phyloP scores from a whole-genome alignment of 225 moss, liverwort and hornwort species.

The Lunularia cruciata region DNA sequence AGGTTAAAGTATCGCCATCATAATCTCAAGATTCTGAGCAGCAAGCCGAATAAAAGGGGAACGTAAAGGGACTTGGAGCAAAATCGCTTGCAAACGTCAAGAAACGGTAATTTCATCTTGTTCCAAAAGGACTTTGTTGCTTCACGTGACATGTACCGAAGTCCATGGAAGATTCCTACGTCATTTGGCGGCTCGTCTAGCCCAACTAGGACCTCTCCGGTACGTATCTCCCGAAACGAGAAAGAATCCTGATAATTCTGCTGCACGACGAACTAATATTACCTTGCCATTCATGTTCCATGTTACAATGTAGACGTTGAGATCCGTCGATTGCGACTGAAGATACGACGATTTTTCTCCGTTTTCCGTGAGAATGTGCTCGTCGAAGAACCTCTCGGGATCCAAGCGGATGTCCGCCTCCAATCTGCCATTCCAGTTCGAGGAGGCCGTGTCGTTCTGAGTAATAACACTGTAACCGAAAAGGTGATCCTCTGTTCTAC shows the following conservation, averaged over 20 bases:
- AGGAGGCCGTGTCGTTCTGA: constrained; percentile 10
- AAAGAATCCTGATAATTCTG: neutral
- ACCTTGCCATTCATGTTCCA: constrained; percentile 99
- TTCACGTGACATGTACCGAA: too few relatives aligned
- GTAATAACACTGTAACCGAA: constrained; percentile 31
- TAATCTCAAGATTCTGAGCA: too few relatives aligned
- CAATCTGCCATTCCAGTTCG: constrained; percentile 1
- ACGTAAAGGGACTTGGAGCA: too few relatives aligned
- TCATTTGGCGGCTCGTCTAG: too few relatives aligned
- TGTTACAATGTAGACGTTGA: constrained; percentile 65
- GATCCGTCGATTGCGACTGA: constrained; percentile 23
- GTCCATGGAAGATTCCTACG: too few relatives aligned
- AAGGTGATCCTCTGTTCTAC: constrained; percentile 24
- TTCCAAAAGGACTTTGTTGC: too few relatives aligned
- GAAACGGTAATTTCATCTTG: too few relatives aligned
- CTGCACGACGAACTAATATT: constrained; percentile 5
- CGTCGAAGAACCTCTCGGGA: constrained; percentile 7
- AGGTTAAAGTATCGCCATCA: too few relatives aligned
- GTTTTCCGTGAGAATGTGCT: constrained; percentile 12
- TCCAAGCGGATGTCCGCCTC: neutral
- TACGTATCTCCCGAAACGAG: too few relatives aligned
- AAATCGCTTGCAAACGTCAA: too few relatives aligned
- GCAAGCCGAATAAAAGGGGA: too few relatives aligned
- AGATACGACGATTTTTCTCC: constrained; percentile 23
- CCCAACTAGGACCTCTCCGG: too few relatives aligned